phyloP scores from a whole-genome alignment of 2,329 filamentous ascomycete genomes.

The Cladosporium oxysporum region DNA sequence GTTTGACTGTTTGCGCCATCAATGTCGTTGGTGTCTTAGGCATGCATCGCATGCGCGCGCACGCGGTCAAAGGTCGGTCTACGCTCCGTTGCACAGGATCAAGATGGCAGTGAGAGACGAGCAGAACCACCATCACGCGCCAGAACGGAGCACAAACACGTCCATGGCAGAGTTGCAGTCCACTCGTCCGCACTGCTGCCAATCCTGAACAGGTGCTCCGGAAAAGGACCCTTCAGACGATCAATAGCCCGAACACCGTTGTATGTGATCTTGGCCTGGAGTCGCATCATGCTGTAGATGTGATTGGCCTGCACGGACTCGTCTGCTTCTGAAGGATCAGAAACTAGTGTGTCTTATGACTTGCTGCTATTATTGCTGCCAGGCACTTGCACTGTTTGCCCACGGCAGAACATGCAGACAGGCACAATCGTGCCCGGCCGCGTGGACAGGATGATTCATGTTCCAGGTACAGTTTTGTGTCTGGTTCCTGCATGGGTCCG shows the following conservation, averaged over 20 bases:
- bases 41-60: not conserved
- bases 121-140: not conserved
- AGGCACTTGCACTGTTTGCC: conserved; percentile 14
- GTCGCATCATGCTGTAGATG: not conserved
- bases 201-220: not conserved
- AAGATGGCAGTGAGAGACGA: not conserved
- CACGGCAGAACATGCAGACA: conserved; percentile 20
- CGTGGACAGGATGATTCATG: not conserved
- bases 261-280: conserved; percentile 10
- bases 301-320: conserved; percentile 16
- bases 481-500: conserved; percentile 1
- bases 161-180: not conserved
- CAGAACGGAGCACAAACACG: not conserved
- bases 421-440: not conserved
- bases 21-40: not conserved
- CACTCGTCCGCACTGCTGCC: not conserved
- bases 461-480: not conserved
- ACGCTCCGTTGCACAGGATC: not conserved
- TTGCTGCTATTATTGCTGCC: conserved; percentile 12
- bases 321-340: conserved; percentile 1
- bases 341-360: conserved; percentile 17
- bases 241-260: not conserved
- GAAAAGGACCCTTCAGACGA: not conserved
- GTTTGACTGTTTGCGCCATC: conserved; percentile 11
- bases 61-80: not conserved